These are phyloP conservation scores for Sedum album DNA, from an alignment of 164 flowering plant species.

Conservation along the genomic window DNA sequence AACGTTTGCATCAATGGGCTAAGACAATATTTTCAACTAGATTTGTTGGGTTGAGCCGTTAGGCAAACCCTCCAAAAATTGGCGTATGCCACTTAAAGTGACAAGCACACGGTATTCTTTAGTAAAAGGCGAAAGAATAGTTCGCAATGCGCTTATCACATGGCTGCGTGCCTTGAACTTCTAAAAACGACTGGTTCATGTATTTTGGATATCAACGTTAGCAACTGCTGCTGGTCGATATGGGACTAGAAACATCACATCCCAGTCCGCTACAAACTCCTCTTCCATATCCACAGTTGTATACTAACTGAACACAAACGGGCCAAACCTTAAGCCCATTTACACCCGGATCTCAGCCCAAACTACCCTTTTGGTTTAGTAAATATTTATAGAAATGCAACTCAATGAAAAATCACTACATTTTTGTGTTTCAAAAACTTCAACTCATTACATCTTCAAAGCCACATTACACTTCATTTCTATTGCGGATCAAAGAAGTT, in stretches of 20 bases:
- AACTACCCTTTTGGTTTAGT: no score
- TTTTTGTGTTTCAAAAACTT: conserved; percentile 3
- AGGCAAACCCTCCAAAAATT: conserved; percentile 9
- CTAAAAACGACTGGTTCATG: no score
- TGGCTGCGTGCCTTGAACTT: conserved; percentile 8
- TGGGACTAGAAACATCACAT: background rate
- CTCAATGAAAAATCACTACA: background rate
- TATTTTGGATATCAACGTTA: no score
- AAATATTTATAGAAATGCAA: background rate
- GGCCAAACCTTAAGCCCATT: background rate
- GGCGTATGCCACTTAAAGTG: conserved; percentile 24
- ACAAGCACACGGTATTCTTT: conserved; percentile 70
- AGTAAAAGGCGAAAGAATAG: conserved; percentile 85
- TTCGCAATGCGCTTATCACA: conserved; percentile 6
- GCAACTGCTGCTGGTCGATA: background rate
- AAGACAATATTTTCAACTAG: no score
- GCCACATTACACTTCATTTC: background rate
- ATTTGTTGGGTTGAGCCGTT: background rate
- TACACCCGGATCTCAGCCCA: background rate
- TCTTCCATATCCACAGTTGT: background rate
- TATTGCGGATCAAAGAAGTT: conserved; percentile 57
- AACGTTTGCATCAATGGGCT: no score
- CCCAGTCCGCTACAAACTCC: background rate
- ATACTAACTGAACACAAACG: no score
- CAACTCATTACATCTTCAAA: background rate